Conservation (phyloP, 2,329 filamentous ascomycete genomes). For the Colletotrichum eremochloae region DNA sequence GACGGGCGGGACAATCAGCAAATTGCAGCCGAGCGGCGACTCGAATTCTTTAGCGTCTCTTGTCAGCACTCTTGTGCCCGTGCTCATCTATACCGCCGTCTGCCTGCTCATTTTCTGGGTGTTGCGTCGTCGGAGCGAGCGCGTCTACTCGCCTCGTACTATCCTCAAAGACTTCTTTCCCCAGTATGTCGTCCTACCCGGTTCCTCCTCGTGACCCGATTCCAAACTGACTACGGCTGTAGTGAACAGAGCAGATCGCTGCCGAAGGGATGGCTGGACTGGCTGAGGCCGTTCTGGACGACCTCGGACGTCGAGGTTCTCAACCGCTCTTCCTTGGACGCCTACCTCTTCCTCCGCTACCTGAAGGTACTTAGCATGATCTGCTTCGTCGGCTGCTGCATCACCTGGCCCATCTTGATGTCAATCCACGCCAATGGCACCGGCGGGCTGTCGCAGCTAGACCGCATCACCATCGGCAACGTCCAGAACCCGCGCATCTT, state of each 20-base stretch:
- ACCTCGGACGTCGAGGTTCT: conserved; percentile 83
- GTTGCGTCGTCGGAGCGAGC: conserved; percentile 60
- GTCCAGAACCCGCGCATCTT: conserved; percentile 72
- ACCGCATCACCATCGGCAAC: conserved; percentile 67
- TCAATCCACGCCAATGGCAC: conserved; percentile 89
- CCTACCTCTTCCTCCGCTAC: conserved; percentile 88
- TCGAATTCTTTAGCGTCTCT: conserved; percentile 57
- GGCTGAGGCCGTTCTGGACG: conserved; percentile 76
- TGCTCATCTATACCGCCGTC: conserved; percentile 61
- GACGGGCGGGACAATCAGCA: conserved; percentile 54
- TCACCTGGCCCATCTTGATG: conserved; percentile 89
- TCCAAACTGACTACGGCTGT: background rate
- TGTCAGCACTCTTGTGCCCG: conserved; percentile 66
- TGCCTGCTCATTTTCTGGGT: conserved; percentile 67
- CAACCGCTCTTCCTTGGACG: conserved; percentile 92
- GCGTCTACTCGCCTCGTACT: conserved; percentile 69
- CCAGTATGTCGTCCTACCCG: conserved; percentile 55
- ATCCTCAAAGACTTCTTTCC: conserved; percentile 63
- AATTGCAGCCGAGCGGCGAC: conserved; percentile 51
- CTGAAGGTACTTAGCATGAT: conserved; percentile 75
- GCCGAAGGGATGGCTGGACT: conserved; percentile 74
- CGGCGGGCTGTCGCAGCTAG: conserved; percentile 72
- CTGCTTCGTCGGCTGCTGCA: conserved; percentile 81
- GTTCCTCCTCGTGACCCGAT: no score
- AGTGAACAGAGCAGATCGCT: conserved; percentile 51